Evolutionary conservation across 2,329 filamentous ascomycete genomes (phyloP).

Genomic region (Zasmidium cellare): DNA sequence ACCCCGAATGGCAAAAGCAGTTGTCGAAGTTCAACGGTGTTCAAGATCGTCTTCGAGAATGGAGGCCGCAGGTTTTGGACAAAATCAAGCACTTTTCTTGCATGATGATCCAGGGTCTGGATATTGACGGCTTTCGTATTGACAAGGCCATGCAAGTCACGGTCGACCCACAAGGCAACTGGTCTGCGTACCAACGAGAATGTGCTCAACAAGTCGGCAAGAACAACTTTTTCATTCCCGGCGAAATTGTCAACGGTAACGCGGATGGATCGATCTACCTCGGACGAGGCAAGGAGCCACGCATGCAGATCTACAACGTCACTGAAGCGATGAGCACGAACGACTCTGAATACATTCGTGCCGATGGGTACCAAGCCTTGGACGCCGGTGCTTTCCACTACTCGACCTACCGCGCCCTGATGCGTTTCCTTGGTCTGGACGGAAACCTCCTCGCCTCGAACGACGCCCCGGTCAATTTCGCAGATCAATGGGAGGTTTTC

Average conservation of each 20-base stretch:
- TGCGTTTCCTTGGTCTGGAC: slow-evolving; percentile 61
- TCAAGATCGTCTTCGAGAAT: slow-evolving; percentile 66
- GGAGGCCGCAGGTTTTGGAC: slow-evolving; percentile 58
- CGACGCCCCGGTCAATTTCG: slow-evolving; percentile 56
- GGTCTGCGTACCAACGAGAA: slow-evolving; percentile 56
- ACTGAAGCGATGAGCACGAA: slow-evolving; percentile 52
- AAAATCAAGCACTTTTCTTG: slow-evolving; percentile 64
- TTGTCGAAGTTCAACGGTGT: slow-evolving; percentile 67
- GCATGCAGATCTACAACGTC: slow-evolving; percentile 51
- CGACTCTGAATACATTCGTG: slow-evolving; percentile 54
- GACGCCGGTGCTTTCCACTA: slow-evolving; percentile 65
- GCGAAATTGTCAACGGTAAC: slow-evolving; percentile 65
- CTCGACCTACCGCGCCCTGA: slow-evolving; percentile 62
- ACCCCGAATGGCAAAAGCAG: slow-evolving; percentile 63
- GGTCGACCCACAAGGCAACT: slow-evolving; percentile 61
- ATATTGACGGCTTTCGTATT: slow-evolving; percentile 67
- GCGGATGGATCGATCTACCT: slow-evolving; percentile 61
- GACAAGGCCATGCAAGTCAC: slow-evolving; percentile 67
- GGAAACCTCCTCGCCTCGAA: slow-evolving; percentile 56
- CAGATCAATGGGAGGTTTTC: slow-evolving; percentile 57
- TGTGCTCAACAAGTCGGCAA: slow-evolving; percentile 61
- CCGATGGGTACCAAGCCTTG: slow-evolving; percentile 53
- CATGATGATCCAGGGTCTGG: slow-evolving; percentile 62
- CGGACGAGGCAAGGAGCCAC: slow-evolving; percentile 61
- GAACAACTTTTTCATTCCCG: slow-evolving; percentile 63